Percentiles rank a stretch among this genome's conserved stretches.
These are phyloP conservation scores for Calycina marina DNA, from an alignment of 2,329 filamentous ascomycete genomes.

Conservation along the genomic window DNA sequence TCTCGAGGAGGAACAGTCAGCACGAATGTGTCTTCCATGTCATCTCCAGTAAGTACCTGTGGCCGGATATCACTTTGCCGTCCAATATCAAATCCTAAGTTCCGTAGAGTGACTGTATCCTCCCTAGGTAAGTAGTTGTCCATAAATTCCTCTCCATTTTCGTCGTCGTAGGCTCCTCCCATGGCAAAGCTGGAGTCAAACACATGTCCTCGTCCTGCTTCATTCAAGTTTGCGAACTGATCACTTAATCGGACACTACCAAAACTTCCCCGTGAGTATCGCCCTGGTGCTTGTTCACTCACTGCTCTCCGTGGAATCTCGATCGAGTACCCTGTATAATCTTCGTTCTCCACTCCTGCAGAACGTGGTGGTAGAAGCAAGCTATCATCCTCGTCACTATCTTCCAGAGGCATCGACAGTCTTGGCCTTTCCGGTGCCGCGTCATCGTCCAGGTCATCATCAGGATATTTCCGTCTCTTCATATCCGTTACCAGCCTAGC, in stretches of 20 bases:
- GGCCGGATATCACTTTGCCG: constrained; percentile 20
- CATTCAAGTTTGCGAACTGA: constrained; percentile 25
- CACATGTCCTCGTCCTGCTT: constrained; percentile 9
- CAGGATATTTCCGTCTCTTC: constrained; percentile 10
- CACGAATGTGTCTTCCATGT: constrained; percentile 21
- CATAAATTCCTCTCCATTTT: constrained; percentile 8
- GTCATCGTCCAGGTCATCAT: constrained; percentile 27
- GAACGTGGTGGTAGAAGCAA: constrained; percentile 38
- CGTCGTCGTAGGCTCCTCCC: constrained; percentile 11
- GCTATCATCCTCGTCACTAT: constrained; percentile 31
- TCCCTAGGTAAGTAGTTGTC: constrained; percentile 13
- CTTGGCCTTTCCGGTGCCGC: constrained; percentile 34
- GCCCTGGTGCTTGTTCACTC: constrained; percentile 30
- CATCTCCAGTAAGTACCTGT: constrained; percentile 14
- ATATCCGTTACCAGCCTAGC: constrained; percentile 4
- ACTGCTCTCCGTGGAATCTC: constrained; percentile 41
- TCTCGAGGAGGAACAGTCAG: constrained; percentile 20
- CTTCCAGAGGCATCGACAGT: constrained; percentile 38
- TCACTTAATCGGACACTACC: constrained; percentile 40
- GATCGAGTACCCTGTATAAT: constrained; percentile 43
- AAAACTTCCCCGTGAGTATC: constrained; percentile 33
- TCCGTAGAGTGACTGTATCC: constrained; percentile 13
- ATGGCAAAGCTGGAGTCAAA: constrained; percentile 19
- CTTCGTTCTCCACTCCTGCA: constrained; percentile 39
- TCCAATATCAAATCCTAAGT: constrained; percentile 7